These are phyloP conservation scores for Taphrina wiesneri DNA, from an alignment of 1,139 yeast species.

Conservation along the genomic window DNA sequence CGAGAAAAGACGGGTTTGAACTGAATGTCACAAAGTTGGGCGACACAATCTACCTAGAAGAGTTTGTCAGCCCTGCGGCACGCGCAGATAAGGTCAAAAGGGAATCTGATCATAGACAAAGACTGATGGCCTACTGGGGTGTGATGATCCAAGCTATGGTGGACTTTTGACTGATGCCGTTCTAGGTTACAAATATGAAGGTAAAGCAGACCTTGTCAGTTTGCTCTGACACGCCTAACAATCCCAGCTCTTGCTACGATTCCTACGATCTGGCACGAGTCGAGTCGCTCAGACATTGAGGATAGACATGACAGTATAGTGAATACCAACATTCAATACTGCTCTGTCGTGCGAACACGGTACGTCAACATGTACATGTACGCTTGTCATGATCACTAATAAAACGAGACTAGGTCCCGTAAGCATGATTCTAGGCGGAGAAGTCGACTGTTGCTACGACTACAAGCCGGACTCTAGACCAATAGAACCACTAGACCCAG, in stretches of 20 bases:
- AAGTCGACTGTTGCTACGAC: conserved; percentile 87
- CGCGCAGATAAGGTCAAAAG: conserved; percentile 9
- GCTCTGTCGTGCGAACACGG: conserved; percentile 68
- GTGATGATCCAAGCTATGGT: neutral
- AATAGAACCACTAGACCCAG: conserved; percentile 35
- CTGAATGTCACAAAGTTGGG: conserved; percentile 58
- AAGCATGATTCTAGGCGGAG: conserved; percentile 76
- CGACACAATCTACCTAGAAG: conserved; percentile 44
- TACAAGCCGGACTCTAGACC: conserved; percentile 54
- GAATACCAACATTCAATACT: conserved; percentile 72
- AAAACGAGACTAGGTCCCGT: conserved; percentile 54
- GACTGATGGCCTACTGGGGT: conserved; percentile 41
- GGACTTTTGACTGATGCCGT: neutral
- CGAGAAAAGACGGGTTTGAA: conserved; percentile 58
- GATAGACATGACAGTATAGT: conserved; percentile 57
- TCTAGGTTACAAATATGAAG: conserved; percentile 30
- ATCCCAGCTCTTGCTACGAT: conserved; percentile 70
- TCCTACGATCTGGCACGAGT: conserved; percentile 71
- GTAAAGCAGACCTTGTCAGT: neutral
- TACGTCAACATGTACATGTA: conserved; percentile 58
- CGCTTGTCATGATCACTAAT: neutral
- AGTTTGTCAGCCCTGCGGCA: conserved; percentile 35
- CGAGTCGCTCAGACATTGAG: conserved; percentile 66
- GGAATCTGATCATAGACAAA: conserved; percentile 22
- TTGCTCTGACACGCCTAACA: neutral